Conservation (phyloP, 2,329 filamentous ascomycete species). For the Penicillium psychrosexuale region DNA sequence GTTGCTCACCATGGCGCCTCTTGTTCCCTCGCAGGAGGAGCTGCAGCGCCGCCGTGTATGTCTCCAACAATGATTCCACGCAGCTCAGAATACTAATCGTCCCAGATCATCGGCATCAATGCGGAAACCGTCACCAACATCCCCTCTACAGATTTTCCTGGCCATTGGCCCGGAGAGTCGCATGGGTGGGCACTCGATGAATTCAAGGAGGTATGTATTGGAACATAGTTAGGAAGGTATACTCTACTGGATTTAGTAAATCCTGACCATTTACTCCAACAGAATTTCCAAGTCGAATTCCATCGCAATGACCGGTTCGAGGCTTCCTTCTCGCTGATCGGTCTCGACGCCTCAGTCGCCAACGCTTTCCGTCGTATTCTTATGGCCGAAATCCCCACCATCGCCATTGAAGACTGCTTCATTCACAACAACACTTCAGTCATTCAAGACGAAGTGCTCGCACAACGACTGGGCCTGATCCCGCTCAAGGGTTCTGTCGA, state of each 20-base stretch:
- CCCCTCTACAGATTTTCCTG: constrained; percentile 85
- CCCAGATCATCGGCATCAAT: constrained; percentile 79
- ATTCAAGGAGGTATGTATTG: constrained; percentile 57
- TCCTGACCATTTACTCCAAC: constrained; percentile 10
- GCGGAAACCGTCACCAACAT: constrained; percentile 87
- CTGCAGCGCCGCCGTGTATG: constrained; percentile 44
- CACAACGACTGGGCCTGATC: constrained; percentile 83
- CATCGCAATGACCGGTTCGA: constrained; percentile 77
- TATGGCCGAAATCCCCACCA: constrained; percentile 86
- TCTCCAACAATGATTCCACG: constrained; percentile 4
- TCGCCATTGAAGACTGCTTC: constrained; percentile 92
- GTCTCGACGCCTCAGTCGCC: constrained; percentile 86
- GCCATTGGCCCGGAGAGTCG: constrained; percentile 86
- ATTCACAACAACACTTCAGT: constrained; percentile 96
- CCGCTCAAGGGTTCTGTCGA: constrained; percentile 77
- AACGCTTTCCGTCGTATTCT: constrained; percentile 97
- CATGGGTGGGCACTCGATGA: constrained; percentile 71
- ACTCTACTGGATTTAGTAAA: background rate
- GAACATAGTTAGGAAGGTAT: background rate
- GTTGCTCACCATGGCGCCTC: constrained; percentile 40
- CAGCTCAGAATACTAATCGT: constrained; percentile 2
- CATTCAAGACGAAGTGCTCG: constrained; percentile 94
- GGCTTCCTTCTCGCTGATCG: constrained; percentile 84
- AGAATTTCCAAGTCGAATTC: constrained; percentile 71
- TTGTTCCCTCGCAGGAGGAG: constrained; percentile 43